These are phyloP conservation scores for Eucalyptus pauciflora DNA, from an alignment of 345 rosid genomes.

Conservation along the genomic window DNA sequence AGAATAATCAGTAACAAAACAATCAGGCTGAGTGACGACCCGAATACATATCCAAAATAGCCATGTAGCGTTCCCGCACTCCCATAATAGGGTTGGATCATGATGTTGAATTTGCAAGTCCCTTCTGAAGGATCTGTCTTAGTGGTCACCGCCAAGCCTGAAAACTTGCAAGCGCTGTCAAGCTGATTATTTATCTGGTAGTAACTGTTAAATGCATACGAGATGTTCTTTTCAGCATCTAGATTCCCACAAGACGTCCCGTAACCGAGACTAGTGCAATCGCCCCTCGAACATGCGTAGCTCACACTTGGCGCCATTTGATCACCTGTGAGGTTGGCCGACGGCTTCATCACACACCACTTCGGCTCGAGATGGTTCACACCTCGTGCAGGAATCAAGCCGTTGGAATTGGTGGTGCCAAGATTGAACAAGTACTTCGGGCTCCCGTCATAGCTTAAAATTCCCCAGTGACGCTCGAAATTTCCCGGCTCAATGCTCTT, in stretches of 20 bases:
- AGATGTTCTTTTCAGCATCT: conserved; percentile 51
- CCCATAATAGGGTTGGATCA: conserved; percentile 73
- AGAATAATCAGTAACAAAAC: conserved; percentile 11
- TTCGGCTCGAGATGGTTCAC: conserved; percentile 37
- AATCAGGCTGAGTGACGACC: conserved; percentile 8
- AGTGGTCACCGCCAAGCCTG: conserved; percentile 47
- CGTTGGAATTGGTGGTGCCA: conserved; percentile 68
- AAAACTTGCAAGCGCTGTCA: conserved; percentile 70
- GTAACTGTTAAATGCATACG: conserved; percentile 88
- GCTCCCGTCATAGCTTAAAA: conserved; percentile 60
- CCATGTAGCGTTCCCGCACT: conserved; percentile 11
- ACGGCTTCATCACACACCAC: conserved; percentile 79
- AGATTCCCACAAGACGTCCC: conserved; percentile 73
- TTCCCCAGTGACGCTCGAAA: conserved; percentile 89
- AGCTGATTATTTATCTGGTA: conserved; percentile 72
- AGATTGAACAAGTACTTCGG: conserved; percentile 68
- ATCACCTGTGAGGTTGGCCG: conserved; percentile 56
- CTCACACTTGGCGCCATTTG: conserved; percentile 55
- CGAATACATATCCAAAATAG: neutral
- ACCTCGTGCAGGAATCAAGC: conserved; percentile 39
- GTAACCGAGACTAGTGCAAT: conserved; percentile 82
- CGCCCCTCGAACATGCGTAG: conserved; percentile 70
- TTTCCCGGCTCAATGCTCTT: conserved; percentile 84
- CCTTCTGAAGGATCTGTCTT: conserved; percentile 47
- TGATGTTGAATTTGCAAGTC: conserved; percentile 47